phyloP scores from a whole-genome alignment of 495 filamentous ascomycete species.

The Hapsidospora chrysogenum region DNA sequence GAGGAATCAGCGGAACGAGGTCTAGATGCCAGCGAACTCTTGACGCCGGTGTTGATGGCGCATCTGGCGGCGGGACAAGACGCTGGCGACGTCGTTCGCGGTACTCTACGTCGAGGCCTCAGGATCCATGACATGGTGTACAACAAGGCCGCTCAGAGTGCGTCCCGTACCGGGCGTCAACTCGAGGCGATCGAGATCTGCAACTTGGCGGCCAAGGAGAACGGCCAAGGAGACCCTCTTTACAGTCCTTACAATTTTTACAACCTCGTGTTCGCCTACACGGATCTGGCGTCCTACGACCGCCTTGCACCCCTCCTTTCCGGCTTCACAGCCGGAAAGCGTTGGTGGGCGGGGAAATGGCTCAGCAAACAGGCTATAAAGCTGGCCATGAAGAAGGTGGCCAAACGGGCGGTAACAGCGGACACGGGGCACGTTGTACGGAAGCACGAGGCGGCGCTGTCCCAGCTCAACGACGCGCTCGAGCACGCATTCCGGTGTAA shows the following conservation, averaged over 20 bases:
- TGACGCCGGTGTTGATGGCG: background rate
- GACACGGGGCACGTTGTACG: background rate
- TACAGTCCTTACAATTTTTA: slow-evolving; percentile 3
- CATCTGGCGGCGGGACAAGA: background rate
- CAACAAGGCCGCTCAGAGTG: background rate
- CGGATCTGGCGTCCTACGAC: background rate
- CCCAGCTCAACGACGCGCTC: background rate
- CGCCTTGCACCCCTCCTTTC: background rate
- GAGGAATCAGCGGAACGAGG: background rate
- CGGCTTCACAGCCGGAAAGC: background rate
- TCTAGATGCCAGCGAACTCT: background rate
- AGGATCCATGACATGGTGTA: slow-evolving; percentile 2
- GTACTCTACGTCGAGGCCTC: background rate
- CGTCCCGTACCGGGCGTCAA: too few relatives aligned
- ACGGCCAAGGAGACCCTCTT: slow-evolving; percentile 1
- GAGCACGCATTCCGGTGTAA: too few relatives aligned
- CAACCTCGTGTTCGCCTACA: slow-evolving; percentile 1
- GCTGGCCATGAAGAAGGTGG: slow-evolving; percentile 1
- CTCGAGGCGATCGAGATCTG: slow-evolving; percentile 2
- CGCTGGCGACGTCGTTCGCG: background rate
- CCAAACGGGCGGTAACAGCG: background rate
- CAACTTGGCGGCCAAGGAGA: slow-evolving; percentile 1
- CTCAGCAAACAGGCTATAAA: slow-evolving; percentile 1
- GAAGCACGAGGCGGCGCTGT: background rate
- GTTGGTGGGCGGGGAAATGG: background rate